phyloP scores from a whole-genome alignment of 371 early-diverging fungal species.

The Blakeslea trispora region DNA sequence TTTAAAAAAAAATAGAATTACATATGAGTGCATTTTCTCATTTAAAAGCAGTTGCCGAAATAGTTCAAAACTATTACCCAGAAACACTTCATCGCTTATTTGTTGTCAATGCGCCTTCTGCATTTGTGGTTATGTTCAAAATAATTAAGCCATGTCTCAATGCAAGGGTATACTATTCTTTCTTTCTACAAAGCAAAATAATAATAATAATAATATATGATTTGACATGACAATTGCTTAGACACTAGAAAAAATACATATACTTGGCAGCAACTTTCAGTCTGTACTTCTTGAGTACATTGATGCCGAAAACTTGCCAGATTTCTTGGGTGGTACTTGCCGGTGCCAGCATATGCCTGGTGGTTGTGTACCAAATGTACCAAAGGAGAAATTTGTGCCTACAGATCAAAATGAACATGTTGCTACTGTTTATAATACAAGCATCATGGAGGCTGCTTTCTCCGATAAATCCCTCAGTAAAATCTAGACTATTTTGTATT shows the following conservation, averaged over 20 bases:
- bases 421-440: constrained; percentile 28
- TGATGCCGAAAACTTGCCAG: constrained; percentile 70
- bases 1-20: constrained; percentile 47
- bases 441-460: constrained; percentile 27
- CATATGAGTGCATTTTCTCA: constrained; percentile 73
- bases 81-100: constrained; percentile 77
- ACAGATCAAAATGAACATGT: constrained; percentile 28
- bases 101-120: constrained; percentile 77
- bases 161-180: constrained; percentile 54
- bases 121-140: constrained; percentile 77
- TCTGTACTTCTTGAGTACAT: constrained; percentile 66
- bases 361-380: constrained; percentile 55
- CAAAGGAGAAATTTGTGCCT: constrained; percentile 17
- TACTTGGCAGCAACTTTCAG: constrained; percentile 65
- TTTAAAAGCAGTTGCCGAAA: constrained; percentile 67
- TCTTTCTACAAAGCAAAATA: too few relatives aligned
- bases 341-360: constrained; percentile 79
- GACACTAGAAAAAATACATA: constrained; percentile 74
- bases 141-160: constrained; percentile 78
- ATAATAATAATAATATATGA: not conserved
- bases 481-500: not conserved
- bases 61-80: constrained; percentile 80
- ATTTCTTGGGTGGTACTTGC: constrained; percentile 75
- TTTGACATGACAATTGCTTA: not conserved
- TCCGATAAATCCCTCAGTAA: not conserved